Conservation (phyloP, 371 early-diverging fungal species). For the Lichtheimia ramosa region DNA sequence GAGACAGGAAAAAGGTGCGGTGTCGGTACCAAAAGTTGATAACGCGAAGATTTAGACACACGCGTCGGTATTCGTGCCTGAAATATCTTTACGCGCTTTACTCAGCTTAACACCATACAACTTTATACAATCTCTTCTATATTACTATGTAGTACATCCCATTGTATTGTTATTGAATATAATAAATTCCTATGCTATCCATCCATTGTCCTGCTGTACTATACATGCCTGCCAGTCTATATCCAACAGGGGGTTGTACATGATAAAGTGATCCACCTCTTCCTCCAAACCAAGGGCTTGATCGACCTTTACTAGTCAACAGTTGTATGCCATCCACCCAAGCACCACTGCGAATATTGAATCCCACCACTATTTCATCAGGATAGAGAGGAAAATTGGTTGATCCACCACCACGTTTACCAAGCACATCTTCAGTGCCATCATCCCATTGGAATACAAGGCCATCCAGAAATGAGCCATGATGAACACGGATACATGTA, state of each 20-base stretch:
- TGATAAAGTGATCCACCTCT: constrained; percentile 42
- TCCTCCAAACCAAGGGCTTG: constrained; percentile 61
- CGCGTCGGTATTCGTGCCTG: no score
- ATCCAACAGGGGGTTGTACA: constrained; percentile 47
- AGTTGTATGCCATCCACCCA: constrained; percentile 69
- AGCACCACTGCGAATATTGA: constrained; percentile 51
- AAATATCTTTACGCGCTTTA: no score
- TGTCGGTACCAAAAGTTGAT: no score
- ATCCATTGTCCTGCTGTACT: constrained; percentile 53
- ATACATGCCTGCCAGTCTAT: constrained; percentile 52
- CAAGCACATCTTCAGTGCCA: constrained; percentile 33
- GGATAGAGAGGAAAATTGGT: constrained; percentile 22
- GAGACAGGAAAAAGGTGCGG: no score
- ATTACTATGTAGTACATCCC: no score
- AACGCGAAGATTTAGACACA: no score
- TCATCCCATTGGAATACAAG: constrained; percentile 44
- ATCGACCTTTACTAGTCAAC: constrained; percentile 41
- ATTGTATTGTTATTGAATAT: neutral
- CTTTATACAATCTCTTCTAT: no score
- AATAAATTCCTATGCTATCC: constrained; percentile 46
- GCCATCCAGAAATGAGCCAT: constrained; percentile 56
- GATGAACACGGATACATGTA: constrained; percentile 34
- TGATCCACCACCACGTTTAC: constrained; percentile 34
- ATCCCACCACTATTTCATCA: constrained; percentile 44
- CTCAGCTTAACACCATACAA: no score